These are phyloP conservation scores for Termitomyces sp. DNA, from an alignment of 768 basidiomycete genomes.

Conservation along the genomic window DNA sequence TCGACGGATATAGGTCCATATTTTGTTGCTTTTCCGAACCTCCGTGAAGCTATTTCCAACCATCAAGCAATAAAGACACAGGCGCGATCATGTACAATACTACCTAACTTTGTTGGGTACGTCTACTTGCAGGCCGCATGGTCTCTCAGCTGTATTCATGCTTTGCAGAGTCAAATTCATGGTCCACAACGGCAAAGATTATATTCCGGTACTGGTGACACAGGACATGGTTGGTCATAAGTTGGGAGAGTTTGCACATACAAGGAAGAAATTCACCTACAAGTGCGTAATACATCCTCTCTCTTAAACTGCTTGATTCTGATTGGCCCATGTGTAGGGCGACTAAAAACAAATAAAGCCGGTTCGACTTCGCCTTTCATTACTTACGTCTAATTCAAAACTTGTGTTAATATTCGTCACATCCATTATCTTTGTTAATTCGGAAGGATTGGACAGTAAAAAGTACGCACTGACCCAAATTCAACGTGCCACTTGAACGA, in stretches of 20 bases:
- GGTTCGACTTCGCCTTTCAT: background rate
- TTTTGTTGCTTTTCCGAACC: slow-evolving; percentile 89
- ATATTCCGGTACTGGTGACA: slow-evolving; percentile 78
- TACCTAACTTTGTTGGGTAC: slow-evolving; percentile 95
- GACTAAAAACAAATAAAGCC: slow-evolving; percentile 17
- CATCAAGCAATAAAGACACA: slow-evolving; percentile 87
- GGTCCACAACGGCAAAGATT: slow-evolving; percentile 94
- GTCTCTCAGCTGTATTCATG: background rate
- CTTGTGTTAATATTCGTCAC: no score
- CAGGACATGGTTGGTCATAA: slow-evolving; percentile 99
- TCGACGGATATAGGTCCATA: slow-evolving; percentile 64
- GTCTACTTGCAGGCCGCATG: slow-evolving; percentile 17
- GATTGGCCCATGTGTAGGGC: slow-evolving; percentile 4
- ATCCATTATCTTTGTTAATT: no score
- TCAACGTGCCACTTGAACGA: no score
- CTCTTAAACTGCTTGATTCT: background rate
- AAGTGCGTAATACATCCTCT: slow-evolving; percentile 49
- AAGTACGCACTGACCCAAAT: no score
- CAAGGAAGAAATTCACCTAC: slow-evolving; percentile 82
- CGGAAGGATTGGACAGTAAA: no score
- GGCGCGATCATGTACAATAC: slow-evolving; percentile 84
- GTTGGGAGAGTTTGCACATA: slow-evolving; percentile 89
- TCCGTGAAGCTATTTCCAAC: slow-evolving; percentile 73
- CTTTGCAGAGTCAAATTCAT: slow-evolving; percentile 69
- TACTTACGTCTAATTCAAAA: no score